Evolutionary conservation across 176 grass and related monocot genomes (phyloP).

Genomic region (Avena eriantha): DNA sequence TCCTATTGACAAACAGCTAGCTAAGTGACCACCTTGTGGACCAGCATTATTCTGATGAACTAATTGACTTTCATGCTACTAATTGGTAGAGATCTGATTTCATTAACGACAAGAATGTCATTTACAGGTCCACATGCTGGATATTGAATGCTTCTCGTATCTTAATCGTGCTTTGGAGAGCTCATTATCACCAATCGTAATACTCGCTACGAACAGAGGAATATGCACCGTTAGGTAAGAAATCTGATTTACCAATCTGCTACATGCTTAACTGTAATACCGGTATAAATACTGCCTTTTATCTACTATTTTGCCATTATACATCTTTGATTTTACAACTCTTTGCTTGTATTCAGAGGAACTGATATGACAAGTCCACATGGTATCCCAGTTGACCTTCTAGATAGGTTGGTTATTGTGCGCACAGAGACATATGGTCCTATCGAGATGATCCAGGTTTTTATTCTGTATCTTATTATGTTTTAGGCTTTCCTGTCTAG

Average conservation of each 20-base stretch:
- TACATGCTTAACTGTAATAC: background rate
- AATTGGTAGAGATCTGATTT: slow-evolving; percentile 15
- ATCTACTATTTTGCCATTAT: background rate
- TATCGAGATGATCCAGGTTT: slow-evolving; percentile 95
- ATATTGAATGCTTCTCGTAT: slow-evolving; percentile 97
- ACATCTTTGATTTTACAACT: slow-evolving; percentile 41
- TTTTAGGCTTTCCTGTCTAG: slow-evolving; percentile 30
- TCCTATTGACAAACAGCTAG: background rate
- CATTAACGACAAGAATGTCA: slow-evolving; percentile 23
- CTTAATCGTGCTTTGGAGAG: slow-evolving; percentile 96
- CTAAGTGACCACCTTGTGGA: background rate
- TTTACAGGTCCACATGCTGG: slow-evolving; percentile 92
- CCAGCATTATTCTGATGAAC: background rate
- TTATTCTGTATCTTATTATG: slow-evolving; percentile 33
- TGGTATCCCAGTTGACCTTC: slow-evolving; percentile 90
- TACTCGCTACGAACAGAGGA: slow-evolving; percentile 92
- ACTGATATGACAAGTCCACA: slow-evolving; percentile 96
- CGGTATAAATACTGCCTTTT: background rate
- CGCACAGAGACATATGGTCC: slow-evolving; percentile 91
- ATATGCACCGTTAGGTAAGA: slow-evolving; percentile 91
- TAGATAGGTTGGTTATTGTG: slow-evolving; percentile 92
- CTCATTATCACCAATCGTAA: slow-evolving; percentile 86
- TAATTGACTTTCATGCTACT: slow-evolving; percentile 8
- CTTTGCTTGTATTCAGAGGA: slow-evolving; percentile 67
- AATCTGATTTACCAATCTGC: slow-evolving; percentile 20